These are phyloP conservation scores for Diplodia scrobiculata DNA, from an alignment of 2,329 filamentous ascomycete genomes.

Conservation along the genomic window DNA sequence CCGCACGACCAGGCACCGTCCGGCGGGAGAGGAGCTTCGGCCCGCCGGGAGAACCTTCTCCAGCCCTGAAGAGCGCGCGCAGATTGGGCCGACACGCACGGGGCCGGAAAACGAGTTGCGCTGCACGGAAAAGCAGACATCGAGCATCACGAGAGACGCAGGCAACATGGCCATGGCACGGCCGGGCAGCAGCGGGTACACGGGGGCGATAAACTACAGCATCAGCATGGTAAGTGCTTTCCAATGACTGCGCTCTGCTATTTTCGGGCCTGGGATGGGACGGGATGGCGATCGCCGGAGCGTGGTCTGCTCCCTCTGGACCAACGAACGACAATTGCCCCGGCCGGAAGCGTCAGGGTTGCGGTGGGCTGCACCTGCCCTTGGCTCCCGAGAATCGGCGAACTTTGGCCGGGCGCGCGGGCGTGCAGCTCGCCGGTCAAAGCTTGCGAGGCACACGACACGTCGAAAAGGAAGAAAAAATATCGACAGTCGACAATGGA, in stretches of 20 bases:
- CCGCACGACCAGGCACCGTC: constrained; percentile 4
- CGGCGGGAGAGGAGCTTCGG: constrained; percentile 7
- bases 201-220: constrained; percentile 23
- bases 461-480: constrained; percentile 15
- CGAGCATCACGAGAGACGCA: not conserved
- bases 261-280: not conserved
- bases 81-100: not conserved
- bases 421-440: constrained; percentile 13
- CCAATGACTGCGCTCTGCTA: not conserved
- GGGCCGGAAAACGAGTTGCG: constrained; percentile 15
- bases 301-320: not conserved
- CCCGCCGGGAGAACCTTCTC: constrained; percentile 4
- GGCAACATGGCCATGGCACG: not conserved
- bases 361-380: constrained; percentile 5
- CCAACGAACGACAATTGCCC: not conserved
- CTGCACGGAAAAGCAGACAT: not conserved
- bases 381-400: constrained; percentile 19
- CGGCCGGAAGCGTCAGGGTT: constrained; percentile 12
- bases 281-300: not conserved
- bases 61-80: not conserved
- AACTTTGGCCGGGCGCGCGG: constrained; percentile 25
- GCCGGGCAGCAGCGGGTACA: constrained; percentile 16
- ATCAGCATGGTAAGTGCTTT: constrained; percentile 27
- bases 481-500: not conserved
- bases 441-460: constrained; percentile 26